Evolutionary conservation across 257 asterid genomes (phyloP).

Genomic region (Solanum bukasovii): DNA sequence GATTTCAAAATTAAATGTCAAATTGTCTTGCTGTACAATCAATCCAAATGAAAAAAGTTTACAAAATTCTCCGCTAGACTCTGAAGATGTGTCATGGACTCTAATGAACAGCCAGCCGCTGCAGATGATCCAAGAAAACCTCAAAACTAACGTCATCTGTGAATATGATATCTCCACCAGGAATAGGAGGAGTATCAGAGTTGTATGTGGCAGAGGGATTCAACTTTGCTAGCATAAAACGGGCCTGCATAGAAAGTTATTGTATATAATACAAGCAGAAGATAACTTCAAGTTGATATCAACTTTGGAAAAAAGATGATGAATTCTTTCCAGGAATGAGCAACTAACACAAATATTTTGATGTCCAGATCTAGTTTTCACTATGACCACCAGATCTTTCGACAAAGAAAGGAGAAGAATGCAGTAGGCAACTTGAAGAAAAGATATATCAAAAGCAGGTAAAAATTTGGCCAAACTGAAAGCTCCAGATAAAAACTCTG

Average conservation of each 20-base stretch:
- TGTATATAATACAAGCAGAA: background rate
- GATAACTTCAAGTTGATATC: background rate
- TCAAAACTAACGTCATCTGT: constrained; percentile 98
- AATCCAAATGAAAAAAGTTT: constrained; percentile 17
- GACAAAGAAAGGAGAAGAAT: background rate
- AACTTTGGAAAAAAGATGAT: background rate
- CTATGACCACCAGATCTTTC: background rate
- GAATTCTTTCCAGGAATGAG: background rate
- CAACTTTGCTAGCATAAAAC: constrained; percentile 90
- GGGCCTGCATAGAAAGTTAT: constrained; percentile 50
- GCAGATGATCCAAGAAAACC: constrained; percentile 95
- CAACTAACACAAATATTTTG: background rate
- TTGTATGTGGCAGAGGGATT: constrained; percentile 95
- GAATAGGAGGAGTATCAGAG: constrained; percentile 49
- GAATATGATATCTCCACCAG: constrained; percentile 84
- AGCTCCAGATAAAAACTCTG: background rate
- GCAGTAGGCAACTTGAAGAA: background rate
- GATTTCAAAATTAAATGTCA: background rate
- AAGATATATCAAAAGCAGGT: background rate
- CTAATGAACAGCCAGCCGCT: constrained; percentile 92
- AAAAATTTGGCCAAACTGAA: background rate
- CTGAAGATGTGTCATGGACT: constrained; percentile 14
- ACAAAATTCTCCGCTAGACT: constrained; percentile 45
- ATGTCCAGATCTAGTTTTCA: background rate
- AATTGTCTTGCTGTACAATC: constrained; percentile 33